Evolutionary conservation across 345 rosid genomes (phyloP), one percentile per base, ranked within the genome.

Genomic region (Salix brachista): DNA sequence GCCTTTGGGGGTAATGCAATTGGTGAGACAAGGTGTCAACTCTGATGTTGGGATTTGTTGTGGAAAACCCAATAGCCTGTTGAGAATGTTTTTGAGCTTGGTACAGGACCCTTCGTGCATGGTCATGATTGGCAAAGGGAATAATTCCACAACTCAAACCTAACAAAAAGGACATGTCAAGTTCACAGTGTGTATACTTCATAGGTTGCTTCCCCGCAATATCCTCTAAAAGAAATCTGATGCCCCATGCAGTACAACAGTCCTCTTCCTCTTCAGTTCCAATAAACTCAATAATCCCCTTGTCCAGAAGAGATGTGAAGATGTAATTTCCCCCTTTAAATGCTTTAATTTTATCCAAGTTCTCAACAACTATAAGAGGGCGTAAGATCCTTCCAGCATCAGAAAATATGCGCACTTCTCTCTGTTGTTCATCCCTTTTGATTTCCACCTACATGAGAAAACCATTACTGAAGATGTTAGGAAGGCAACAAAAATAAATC

Each of bases 221-320:
- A 68, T 83, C 89, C 26, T 67, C 78, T 41, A 95, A 50, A 42
- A 94, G 90, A 70, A 83, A 84, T 46, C 79, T 88, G 67, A 93
- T 67, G 69, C 88, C 84, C 96, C 98, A 93, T 25, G 98, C 96
- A 0, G 89, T 86, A 13, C 48, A 64, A 67, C 93, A 93, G 73
- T 95, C 99, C 78, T 95, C 98, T 83, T 95, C 99, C 81, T 93
- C 99, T 83, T 93, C 98, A 2, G 88, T 82, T 67, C 99, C 98
- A 39, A 91, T 66, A 61, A 93, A 83, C 86, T 95, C 97, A 3
- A 91, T 75, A 6, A 95, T 90, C 69, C 98, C 94, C 72, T 79
- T 83, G 79, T 91, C 92, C 72, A 95, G 75, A 74, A 93, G 90
- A 81, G 83, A 68, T 58, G 80, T 82, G 74, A 95, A 91, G 72